Percentiles rank a stretch among this genome's conserved stretches.
These are phyloP conservation scores for Candida loeiensis DNA, from an alignment of 805 yeast species.

Conservation along the genomic window DNA sequence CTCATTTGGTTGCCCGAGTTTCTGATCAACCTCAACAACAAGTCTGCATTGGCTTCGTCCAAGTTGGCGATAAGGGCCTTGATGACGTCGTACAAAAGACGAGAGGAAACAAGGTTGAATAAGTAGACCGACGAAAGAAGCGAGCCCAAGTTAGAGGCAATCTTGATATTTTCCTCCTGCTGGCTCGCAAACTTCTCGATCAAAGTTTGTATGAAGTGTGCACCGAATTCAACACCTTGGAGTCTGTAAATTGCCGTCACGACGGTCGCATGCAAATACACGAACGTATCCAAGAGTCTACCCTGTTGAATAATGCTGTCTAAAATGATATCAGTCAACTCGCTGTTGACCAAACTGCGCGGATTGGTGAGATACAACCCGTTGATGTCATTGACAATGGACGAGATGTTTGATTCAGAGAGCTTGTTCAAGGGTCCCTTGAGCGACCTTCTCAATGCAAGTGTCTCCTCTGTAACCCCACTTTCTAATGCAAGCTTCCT, in stretches of 20 bases:
- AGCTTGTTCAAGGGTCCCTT: conserved; percentile 84
- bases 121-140: conserved; percentile 73
- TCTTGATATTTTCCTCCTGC: conserved; percentile 35
- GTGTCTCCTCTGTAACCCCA: conserved; percentile 33
- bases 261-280: conserved; percentile 74
- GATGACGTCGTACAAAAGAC: conserved; percentile 75
- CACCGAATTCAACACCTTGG: conserved; percentile 89
- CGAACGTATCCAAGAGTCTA: conserved; percentile 71
- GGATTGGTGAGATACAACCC: conserved; percentile 63
- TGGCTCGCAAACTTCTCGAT: conserved; percentile 63
- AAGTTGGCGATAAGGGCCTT: conserved; percentile 49
- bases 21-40: conserved; percentile 66
- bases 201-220: conserved; percentile 70
- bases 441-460: conserved; percentile 55
- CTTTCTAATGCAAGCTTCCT: conserved; percentile 44
- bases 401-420: conserved; percentile 78
- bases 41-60: conserved; percentile 71
- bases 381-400: conserved; percentile 68
- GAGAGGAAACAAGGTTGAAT: conserved; percentile 71
- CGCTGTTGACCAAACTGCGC: conserved; percentile 74
- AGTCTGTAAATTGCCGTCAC: conserved; percentile 69
- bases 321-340: conserved; percentile 57
- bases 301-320: conserved; percentile 63
- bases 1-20: conserved; percentile 83
- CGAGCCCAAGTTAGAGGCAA: conserved; percentile 65